These are phyloP conservation scores for Pseudocercospora musae DNA, from an alignment of 2,329 filamentous ascomycete genomes.

Conservation along the genomic window DNA sequence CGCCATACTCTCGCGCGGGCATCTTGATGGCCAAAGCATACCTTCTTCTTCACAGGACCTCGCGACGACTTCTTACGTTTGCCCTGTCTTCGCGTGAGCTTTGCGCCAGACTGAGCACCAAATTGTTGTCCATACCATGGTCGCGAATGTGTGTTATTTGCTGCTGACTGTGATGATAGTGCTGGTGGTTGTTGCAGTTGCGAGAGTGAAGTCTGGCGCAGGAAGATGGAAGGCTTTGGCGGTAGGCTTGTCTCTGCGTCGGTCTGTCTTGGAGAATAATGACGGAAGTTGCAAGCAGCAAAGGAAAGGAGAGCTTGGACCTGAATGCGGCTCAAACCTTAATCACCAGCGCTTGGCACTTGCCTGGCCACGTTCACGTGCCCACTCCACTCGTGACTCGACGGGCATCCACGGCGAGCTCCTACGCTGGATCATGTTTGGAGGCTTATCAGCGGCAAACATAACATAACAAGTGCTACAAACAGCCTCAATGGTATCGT, in stretches of 20 bases:
- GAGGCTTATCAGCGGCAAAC: conserved; percentile 8
- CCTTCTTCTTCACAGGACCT: conserved; percentile 78
- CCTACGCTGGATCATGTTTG: conserved; percentile 9
- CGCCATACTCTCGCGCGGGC: not conserved
- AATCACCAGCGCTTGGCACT: not conserved
- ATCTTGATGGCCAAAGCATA: conserved; percentile 38
- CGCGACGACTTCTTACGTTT: conserved; percentile 86
- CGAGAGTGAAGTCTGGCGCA: not conserved
- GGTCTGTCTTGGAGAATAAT: not conserved
- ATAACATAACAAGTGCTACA: conserved; percentile 6
- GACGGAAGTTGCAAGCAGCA: not conserved
- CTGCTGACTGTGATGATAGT: not conserved
- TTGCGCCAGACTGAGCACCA: not conserved
- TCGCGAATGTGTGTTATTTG: not conserved
- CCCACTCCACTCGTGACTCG: not conserved
- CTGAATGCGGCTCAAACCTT: not conserved
- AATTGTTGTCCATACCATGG: not conserved
- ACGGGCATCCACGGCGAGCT: conserved; percentile 5
- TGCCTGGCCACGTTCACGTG: not conserved
- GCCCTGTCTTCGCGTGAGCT: conserved; percentile 50
- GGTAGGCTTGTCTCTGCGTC: not conserved
- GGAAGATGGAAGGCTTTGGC: not conserved
- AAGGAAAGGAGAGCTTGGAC: not conserved
- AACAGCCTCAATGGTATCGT: not conserved
- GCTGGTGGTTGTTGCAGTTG: not conserved